Evolutionary conservation across 140 eudicot genomes (phyloP).

Genomic region (Senecio squalidus): DNA sequence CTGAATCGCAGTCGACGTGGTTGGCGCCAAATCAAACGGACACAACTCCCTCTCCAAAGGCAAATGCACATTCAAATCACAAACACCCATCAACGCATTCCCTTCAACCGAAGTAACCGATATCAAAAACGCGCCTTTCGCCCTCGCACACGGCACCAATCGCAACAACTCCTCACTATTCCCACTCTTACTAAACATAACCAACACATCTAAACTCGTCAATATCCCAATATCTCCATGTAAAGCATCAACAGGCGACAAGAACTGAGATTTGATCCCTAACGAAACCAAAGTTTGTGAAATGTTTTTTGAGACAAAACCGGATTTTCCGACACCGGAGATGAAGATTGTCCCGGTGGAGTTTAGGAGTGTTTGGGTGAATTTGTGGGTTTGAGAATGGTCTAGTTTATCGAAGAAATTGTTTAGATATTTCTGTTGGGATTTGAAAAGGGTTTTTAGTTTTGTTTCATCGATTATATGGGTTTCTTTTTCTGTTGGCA

Average conservation of each 20-base stretch:
- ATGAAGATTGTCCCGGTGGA: slow-evolving; percentile 78
- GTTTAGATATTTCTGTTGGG: slow-evolving; percentile 83
- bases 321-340: slow-evolving; percentile 92
- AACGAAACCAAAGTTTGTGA: slow-evolving; percentile 88
- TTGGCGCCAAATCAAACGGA: slow-evolving; percentile 92
- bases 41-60: slow-evolving; percentile 93
- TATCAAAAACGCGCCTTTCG: slow-evolving; percentile 79
- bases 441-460: slow-evolving; percentile 61
- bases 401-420: slow-evolving; percentile 74
- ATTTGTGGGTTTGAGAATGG: slow-evolving; percentile 58
- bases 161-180: slow-evolving; percentile 68
- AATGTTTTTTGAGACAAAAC: slow-evolving; percentile 84
- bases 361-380: slow-evolving; percentile 74
- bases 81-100: slow-evolving; percentile 48
- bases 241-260: slow-evolving; percentile 84
- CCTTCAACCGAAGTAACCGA: slow-evolving; percentile 64
- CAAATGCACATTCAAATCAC: slow-evolving; percentile 86
- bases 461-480: slow-evolving; percentile 34
- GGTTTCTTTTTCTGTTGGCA: slow-evolving; percentile 21
- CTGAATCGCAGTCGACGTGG: slow-evolving; percentile 91
- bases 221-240: slow-evolving; percentile 91
- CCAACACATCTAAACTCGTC: slow-evolving; percentile 39
- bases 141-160: slow-evolving; percentile 80
- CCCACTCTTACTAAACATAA: slow-evolving; percentile 82
- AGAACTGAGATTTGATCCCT: slow-evolving; percentile 64